A percentile compares a stretch with the other conserved stretches of the same genome.
Conservation (phyloP, 345 rosid genomes). For the Turritis glabra region DNA sequence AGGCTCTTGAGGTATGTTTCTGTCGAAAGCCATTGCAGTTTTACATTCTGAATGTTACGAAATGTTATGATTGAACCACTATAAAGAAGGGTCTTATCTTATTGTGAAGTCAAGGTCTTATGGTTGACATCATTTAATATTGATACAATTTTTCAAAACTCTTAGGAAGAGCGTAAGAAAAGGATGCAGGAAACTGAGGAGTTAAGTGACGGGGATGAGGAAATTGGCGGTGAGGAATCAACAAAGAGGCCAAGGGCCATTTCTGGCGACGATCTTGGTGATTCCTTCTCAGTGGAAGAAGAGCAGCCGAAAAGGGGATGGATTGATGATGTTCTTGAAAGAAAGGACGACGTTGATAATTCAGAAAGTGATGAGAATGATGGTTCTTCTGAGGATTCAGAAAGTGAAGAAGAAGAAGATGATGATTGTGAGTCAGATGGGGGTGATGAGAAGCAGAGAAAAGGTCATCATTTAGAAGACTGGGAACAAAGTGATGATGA, state of each 20-base stretch:
- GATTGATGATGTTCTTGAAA: conserved; percentile 85
- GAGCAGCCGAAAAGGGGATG: conserved; percentile 66
- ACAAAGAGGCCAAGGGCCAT: conserved; percentile 43
- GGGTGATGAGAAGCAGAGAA: conserved; percentile 37
- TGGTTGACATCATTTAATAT: conserved; percentile 14
- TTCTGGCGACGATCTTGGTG: conserved; percentile 95
- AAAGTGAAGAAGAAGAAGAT: conserved; percentile 43
- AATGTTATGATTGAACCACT: conserved; percentile 5
- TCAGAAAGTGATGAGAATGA: conserved; percentile 58
- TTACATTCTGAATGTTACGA: neutral
- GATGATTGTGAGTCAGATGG: conserved; percentile 55
- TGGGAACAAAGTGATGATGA: conserved; percentile 95
- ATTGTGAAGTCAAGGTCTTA: neutral
- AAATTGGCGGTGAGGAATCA: conserved; percentile 46
- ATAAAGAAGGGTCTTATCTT: neutral
- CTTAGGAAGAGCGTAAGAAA: conserved; percentile 80
- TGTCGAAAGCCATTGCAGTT: neutral
- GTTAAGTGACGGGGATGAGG: conserved; percentile 73
- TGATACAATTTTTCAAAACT: conserved; percentile 15
- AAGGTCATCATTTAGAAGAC: conserved; percentile 50
- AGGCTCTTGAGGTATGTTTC: conserved; percentile 69
- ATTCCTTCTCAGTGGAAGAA: conserved; percentile 71
- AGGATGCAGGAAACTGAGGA: conserved; percentile 78
- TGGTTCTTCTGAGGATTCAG: conserved; percentile 62
- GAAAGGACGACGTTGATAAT: conserved; percentile 51